These are phyloP conservation scores for Leptographium radiaticola DNA, from an alignment of 2,329 filamentous ascomycete genomes.

Conservation along the genomic window DNA sequence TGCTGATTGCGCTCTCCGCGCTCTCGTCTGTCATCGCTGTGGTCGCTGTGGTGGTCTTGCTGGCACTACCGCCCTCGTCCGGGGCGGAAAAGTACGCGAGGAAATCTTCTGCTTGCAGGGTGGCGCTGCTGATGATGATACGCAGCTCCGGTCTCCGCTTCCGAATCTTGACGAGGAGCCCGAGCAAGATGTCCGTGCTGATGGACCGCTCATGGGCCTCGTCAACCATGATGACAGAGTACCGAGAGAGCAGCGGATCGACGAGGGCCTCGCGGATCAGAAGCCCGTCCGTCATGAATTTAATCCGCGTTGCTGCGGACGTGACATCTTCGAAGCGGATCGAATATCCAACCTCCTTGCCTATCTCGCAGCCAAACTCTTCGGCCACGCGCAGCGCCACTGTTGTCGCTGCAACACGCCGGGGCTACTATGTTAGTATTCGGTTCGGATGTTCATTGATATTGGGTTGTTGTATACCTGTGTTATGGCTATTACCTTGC, in stretches of 20 bases:
- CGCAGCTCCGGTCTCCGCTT: conserved; percentile 69
- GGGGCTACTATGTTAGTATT: conserved; percentile 43
- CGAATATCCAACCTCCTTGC: conserved; percentile 85
- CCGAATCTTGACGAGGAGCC: conserved; percentile 80
- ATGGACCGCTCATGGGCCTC: conserved; percentile 91
- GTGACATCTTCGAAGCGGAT: conserved; percentile 89
- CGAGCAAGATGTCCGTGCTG: conserved; percentile 81
- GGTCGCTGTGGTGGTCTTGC: conserved; percentile 1
- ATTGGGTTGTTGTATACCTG: conserved; percentile 32
- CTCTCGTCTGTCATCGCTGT: conserved; percentile 8
- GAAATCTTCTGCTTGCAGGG: conserved; percentile 79
- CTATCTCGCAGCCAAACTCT: conserved; percentile 73
- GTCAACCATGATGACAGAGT: conserved; percentile 95
- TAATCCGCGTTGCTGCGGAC: conserved; percentile 72
- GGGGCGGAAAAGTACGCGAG: conserved; percentile 56
- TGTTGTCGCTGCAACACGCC: conserved; percentile 80
- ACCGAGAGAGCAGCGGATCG: conserved; percentile 78
- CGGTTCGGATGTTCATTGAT: neutral
- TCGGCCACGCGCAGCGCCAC: conserved; percentile 82
- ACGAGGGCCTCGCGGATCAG: conserved; percentile 85
- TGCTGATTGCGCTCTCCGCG: conserved; percentile 23
- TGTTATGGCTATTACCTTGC: conserved; percentile 75
- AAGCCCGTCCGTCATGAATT: conserved; percentile 89
- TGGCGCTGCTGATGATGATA: conserved; percentile 87
- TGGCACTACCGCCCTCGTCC: conserved; percentile 13